phyloP scores from a whole-genome alignment of 2,329 filamentous ascomycete species.

The Pseudopyrenochaeta lycopersici region DNA sequence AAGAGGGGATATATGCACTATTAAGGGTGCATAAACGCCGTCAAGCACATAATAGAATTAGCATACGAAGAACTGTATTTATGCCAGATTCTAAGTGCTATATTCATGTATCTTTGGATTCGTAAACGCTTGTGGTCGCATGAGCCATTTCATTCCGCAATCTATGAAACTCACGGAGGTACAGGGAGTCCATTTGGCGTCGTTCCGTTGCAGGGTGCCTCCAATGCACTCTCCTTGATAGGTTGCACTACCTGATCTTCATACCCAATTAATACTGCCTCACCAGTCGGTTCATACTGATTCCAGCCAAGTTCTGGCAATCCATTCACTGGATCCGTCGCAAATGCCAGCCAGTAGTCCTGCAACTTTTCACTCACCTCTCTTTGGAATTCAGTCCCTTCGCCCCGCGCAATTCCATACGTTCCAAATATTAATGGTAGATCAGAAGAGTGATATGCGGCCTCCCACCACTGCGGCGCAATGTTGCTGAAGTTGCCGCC shows the following conservation, averaged over 20 bases:
- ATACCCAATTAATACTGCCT: slow-evolving; percentile 33
- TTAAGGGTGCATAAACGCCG: too few species aligned
- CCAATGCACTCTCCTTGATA: slow-evolving; percentile 27
- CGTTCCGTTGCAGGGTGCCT: slow-evolving; percentile 25
- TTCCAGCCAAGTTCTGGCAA: slow-evolving; percentile 45
- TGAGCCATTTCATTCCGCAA: background rate
- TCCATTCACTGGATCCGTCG: slow-evolving; percentile 39
- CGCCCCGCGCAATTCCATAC: slow-evolving; percentile 34
- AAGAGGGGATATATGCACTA: too few species aligned
- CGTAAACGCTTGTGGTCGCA: background rate
- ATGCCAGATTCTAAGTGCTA: background rate
- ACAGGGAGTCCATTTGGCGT: slow-evolving; percentile 13
- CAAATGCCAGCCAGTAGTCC: slow-evolving; percentile 49
- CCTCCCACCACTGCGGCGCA: slow-evolving; percentile 44
- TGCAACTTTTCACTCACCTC: slow-evolving; percentile 48
- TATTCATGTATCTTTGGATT: background rate
- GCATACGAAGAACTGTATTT: background rate
- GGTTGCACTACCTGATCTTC: slow-evolving; percentile 22
- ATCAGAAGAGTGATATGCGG: slow-evolving; percentile 48
- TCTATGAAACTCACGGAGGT: background rate
- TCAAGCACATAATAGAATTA: background rate
- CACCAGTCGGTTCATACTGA: slow-evolving; percentile 34
- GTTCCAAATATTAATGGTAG: slow-evolving; percentile 49
- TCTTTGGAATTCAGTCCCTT: slow-evolving; percentile 39
- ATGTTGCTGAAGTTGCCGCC: slow-evolving; percentile 49